Percentiles rank a stretch among this genome's conserved stretches.
Conservation (phyloP, 179 eudicot genomes). For the Camellia oleifera region DNA sequence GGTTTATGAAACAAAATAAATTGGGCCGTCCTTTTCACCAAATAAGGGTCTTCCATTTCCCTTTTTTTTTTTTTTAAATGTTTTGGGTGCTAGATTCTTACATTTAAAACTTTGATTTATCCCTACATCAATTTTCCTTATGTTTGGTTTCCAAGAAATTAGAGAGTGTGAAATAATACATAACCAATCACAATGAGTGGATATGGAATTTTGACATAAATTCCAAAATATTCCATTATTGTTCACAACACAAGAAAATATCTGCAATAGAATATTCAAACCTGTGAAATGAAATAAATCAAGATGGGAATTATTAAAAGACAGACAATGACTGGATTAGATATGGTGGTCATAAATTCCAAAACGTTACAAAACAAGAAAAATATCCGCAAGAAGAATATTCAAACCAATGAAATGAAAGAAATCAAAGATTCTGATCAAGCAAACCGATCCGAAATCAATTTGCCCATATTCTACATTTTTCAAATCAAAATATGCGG, state of each 20-base stretch:
- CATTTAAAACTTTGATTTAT: not conserved
- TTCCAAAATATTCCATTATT: not conserved
- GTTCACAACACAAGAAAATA: not conserved
- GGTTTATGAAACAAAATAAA: no score
- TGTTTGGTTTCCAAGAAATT: not conserved
- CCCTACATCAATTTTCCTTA: not conserved
- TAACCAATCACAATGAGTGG: not conserved
- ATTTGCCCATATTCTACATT: conserved; percentile 1
- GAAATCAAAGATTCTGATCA: not conserved
- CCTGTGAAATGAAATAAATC: not conserved
- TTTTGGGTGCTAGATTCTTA: not conserved
- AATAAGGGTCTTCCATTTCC: no score
- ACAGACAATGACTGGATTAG: not conserved
- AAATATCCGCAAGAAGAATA: no score
- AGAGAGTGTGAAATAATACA: not conserved
- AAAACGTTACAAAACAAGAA: no score
- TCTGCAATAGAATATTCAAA: conserved; percentile 7
- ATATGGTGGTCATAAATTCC: no score
- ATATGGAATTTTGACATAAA: not conserved
- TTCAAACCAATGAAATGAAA: no score
- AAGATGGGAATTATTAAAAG: not conserved
- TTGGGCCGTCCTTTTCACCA: no score
- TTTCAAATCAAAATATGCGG: conserved; percentile 25
- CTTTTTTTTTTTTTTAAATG: no score
- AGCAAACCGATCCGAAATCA: not conserved